Conservation (phyloP, 495 filamentous ascomycete species). For the Hypoxylon cercidicola region DNA sequence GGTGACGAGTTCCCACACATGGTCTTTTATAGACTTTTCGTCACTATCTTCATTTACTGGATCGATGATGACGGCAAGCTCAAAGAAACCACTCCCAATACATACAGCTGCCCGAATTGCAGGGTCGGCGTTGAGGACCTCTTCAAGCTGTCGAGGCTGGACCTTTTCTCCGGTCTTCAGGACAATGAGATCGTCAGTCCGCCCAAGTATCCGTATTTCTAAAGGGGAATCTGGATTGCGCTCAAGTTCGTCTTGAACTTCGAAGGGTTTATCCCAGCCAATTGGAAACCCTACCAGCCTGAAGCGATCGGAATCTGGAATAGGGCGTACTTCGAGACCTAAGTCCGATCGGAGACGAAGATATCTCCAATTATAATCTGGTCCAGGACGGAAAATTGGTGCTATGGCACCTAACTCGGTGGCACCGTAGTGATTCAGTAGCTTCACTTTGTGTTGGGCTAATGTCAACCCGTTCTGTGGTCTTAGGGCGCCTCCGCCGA, state of each 20-base stretch:
- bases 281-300: conserved; percentile 41
- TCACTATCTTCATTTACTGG: conserved; percentile 17
- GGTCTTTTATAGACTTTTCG: conserved; percentile 24
- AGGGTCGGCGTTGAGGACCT: conserved; percentile 22
- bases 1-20: conserved; percentile 45
- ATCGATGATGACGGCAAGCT: conserved; percentile 51
- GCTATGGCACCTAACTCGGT: conserved; percentile 53
- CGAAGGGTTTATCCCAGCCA: conserved; percentile 42
- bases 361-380: conserved; percentile 51
- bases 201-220: conserved; percentile 44
- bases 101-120: conserved; percentile 44
- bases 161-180: conserved; percentile 57
- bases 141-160: conserved; percentile 45
- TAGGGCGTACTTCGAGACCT: conserved; percentile 31
- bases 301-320: conserved; percentile 17
- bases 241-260: conserved; percentile 46
- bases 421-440: conserved; percentile 52
- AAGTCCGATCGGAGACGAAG: conserved; percentile 51
- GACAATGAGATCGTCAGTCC: conserved; percentile 53
- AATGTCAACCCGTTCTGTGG: conserved; percentile 33
- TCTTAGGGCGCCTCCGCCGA: conserved; percentile 55
- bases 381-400: conserved; percentile 47
- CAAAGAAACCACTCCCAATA: conserved; percentile 49
- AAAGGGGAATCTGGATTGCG: conserved; percentile 29
- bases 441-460: conserved; percentile 33